Evolutionary conservation across 495 filamentous ascomycete genomes (phyloP).

Genomic region (Thermothielavioides terrestris): DNA sequence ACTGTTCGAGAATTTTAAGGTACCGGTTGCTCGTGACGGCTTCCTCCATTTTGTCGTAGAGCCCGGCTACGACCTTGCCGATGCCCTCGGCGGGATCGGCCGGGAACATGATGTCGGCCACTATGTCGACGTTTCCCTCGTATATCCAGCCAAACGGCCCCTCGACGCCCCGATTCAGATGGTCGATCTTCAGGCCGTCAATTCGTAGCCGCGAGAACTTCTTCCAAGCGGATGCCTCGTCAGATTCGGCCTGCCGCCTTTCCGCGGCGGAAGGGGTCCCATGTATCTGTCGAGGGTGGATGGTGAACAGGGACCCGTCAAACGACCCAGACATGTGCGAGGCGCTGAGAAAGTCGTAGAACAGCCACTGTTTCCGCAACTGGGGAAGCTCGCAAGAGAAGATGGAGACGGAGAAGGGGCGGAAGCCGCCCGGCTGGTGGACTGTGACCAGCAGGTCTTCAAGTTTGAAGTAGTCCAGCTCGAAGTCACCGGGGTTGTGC

Average conservation of each 20-base stretch:
- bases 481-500: slow-evolving; percentile 88
- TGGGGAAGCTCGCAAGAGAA: slow-evolving; percentile 91
- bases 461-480: slow-evolving; percentile 92
- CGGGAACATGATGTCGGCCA: slow-evolving; percentile 90
- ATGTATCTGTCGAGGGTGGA: slow-evolving; percentile 88
- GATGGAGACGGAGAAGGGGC: slow-evolving; percentile 89
- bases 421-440: slow-evolving; percentile 81
- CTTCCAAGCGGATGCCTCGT: slow-evolving; percentile 62
- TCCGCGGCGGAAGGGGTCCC: slow-evolving; percentile 43
- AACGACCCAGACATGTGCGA: slow-evolving; percentile 94
- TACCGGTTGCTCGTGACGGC: slow-evolving; percentile 71
- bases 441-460: slow-evolving; percentile 87
- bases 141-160: slow-evolving; percentile 97
- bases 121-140: slow-evolving; percentile 91
- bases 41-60: slow-evolving; percentile 90
- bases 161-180: slow-evolving; percentile 86
- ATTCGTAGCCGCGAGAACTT: slow-evolving; percentile 86
- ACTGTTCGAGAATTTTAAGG: slow-evolving; percentile 37
- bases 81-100: slow-evolving; percentile 77
- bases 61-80: slow-evolving; percentile 83
- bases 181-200: slow-evolving; percentile 89
- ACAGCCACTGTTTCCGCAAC: slow-evolving; percentile 89
- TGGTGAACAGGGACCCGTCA: slow-evolving; percentile 92
- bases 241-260: slow-evolving; percentile 35
- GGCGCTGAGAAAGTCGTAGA: slow-evolving; percentile 93